A percentile compares a stretch with the other conserved stretches of the same genome.
These are phyloP conservation scores for Dichotomopilus funicola DNA, from an alignment of 2,329 filamentous ascomycete genomes.

Conservation along the genomic window DNA sequence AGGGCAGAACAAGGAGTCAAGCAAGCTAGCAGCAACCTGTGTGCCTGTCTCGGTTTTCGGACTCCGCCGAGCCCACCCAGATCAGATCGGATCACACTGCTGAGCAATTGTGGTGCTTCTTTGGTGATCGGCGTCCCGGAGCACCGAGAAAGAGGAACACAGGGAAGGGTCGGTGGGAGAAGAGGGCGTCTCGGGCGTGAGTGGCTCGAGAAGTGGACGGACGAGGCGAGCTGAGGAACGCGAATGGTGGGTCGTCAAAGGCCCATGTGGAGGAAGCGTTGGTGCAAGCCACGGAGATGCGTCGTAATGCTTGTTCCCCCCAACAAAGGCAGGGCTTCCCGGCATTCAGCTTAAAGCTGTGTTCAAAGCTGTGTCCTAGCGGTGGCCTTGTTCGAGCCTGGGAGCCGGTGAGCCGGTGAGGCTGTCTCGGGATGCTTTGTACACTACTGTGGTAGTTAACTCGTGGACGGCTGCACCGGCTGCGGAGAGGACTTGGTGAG, in stretches of 20 bases:
- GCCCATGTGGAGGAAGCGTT: not conserved
- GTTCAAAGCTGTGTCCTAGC: no score
- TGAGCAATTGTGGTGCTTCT: constrained; percentile 1
- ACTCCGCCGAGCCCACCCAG: constrained; percentile 1
- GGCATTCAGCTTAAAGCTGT: not conserved
- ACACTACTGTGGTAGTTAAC: no score
- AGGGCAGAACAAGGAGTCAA: constrained; percentile 27
- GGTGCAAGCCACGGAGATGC: not conserved
- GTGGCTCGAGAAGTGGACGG: not conserved
- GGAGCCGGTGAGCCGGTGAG: no score
- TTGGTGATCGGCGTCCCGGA: constrained; percentile 13
- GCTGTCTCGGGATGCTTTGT: no score
- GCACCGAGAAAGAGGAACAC: not conserved
- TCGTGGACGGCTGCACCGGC: no score
- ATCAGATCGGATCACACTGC: constrained; percentile 1
- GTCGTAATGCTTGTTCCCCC: not conserved
- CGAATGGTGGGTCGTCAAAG: not conserved
- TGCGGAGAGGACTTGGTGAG: no score
- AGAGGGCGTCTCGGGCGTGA: not conserved
- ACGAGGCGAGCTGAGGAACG: not conserved
- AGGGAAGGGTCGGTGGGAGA: not conserved
- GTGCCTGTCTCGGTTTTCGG: constrained; percentile 6
- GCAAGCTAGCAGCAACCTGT: constrained; percentile 28
- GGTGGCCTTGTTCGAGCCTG: no score
- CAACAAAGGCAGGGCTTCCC: constrained; percentile 3